Evolutionary conservation across 306 rosid species (phyloP).

Genomic region (Biancaea sappan): DNA sequence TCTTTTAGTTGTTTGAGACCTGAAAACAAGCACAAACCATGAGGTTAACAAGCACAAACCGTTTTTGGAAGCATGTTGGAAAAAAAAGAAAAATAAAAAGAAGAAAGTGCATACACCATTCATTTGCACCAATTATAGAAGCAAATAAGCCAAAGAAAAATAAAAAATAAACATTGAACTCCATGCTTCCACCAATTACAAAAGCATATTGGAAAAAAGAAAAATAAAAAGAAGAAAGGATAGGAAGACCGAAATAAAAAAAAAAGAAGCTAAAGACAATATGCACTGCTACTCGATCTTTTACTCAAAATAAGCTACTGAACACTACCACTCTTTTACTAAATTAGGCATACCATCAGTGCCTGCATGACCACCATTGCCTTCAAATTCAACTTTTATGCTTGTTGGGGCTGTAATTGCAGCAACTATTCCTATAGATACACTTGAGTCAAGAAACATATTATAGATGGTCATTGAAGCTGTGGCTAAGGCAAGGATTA

Average conservation of each 20-base stretch:
- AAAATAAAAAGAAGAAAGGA: background rate
- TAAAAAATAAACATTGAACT: too few species aligned
- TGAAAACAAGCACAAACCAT: slow-evolving; percentile 37
- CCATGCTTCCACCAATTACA: background rate
- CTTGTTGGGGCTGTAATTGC: slow-evolving; percentile 98
- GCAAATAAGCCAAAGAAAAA: too few species aligned
- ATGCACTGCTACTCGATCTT: too few species aligned
- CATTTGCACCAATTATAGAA: too few species aligned
- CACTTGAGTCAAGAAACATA: slow-evolving; percentile 51
- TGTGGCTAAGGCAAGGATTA: slow-evolving; percentile 22
- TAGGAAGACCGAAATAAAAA: background rate
- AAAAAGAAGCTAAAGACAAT: background rate
- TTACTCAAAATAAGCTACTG: slow-evolving; percentile 19
- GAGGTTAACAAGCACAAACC: slow-evolving; percentile 9
- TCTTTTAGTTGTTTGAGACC: slow-evolving; percentile 97
- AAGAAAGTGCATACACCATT: too few species aligned
- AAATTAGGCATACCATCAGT: slow-evolving; percentile 84
- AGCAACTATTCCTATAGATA: slow-evolving; percentile 81
- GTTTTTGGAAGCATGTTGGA: too few species aligned
- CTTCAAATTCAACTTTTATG: slow-evolving; percentile 85
- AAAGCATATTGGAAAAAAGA: background rate
- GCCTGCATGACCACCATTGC: slow-evolving; percentile 96
- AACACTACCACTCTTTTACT: background rate
- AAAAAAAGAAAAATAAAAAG: too few species aligned
- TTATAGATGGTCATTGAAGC: background rate